phyloP scores from a whole-genome alignment of 202 grass and related monocot species.

The Musa balbisiana region DNA sequence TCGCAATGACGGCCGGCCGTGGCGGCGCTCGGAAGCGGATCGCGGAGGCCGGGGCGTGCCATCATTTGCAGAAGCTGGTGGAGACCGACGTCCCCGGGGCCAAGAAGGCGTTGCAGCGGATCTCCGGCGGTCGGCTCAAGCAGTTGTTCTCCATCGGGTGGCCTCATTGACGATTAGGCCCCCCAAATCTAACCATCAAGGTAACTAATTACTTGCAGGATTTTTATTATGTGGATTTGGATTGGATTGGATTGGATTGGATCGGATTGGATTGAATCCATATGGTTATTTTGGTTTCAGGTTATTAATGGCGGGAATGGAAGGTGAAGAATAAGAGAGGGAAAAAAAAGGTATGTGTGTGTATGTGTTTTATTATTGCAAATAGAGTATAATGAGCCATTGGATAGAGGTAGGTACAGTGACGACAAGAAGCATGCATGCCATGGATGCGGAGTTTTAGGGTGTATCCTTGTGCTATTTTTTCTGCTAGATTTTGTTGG shows the following conservation, averaged over 20 bases:
- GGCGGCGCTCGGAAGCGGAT: conserved; percentile 47
- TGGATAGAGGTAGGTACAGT: conserved; percentile 39
- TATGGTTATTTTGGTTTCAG: neutral
- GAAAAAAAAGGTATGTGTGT: neutral
- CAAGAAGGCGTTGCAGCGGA: conserved; percentile 81
- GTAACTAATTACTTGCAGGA: neutral
- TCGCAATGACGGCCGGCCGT: conserved; percentile 54
- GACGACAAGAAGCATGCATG: conserved; percentile 37
- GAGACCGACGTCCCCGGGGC: conserved; percentile 61
- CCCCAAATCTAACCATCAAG: neutral
- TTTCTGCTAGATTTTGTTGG: neutral
- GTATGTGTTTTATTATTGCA: neutral
- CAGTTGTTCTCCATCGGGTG: conserved; percentile 57
- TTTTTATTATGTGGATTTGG: neutral
- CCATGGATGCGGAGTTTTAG: conserved; percentile 81
- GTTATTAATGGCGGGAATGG: conserved; percentile 8
- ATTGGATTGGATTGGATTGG: neutral
- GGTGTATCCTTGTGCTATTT: conserved; percentile 69
- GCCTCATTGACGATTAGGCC: conserved; percentile 32
- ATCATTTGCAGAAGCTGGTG: conserved; percentile 59
- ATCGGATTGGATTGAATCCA: too few relatives aligned
- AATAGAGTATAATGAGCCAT: conserved; percentile 23
- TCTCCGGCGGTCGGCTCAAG: conserved; percentile 59
- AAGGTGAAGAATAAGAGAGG: neutral
- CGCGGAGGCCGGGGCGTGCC: conserved; percentile 53